These are phyloP conservation scores for Cocos nucifera DNA, from an alignment of 176 grass and related monocot genomes.

Conservation along the genomic window DNA sequence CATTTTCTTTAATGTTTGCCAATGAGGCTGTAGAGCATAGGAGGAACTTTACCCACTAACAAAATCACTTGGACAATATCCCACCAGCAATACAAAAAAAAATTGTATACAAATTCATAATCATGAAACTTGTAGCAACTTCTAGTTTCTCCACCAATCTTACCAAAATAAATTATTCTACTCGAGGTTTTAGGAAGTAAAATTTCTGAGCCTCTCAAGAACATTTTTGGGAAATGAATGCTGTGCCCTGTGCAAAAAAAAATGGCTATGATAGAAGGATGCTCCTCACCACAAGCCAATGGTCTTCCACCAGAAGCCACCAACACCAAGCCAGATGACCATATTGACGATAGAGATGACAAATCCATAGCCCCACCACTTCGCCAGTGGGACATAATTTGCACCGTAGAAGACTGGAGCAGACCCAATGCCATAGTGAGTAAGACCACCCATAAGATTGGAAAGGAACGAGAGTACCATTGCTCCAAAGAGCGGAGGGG, in stretches of 20 bases:
- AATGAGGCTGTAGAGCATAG: no score
- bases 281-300: slow-evolving; percentile 84
- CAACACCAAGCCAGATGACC: slow-evolving; percentile 76
- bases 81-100: not conserved
- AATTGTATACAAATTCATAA: slow-evolving; percentile 1
- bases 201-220: not conserved
- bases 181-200: not conserved
- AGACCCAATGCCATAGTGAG: slow-evolving; percentile 88
- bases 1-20: no score
- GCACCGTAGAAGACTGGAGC: slow-evolving; percentile 89
- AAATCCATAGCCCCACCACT: slow-evolving; percentile 96
- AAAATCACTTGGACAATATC: not conserved
- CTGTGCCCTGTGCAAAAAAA: not conserved
- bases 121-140: not conserved
- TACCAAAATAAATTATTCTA: no score
- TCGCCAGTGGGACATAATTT: slow-evolving; percentile 66
- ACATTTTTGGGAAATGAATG: not conserved
- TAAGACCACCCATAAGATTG: slow-evolving; percentile 90
- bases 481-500: slow-evolving; percentile 67
- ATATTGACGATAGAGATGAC: slow-evolving; percentile 78
- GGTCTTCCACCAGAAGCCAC: slow-evolving; percentile 96
- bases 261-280: not conserved
- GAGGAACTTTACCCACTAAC: no score
- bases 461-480: slow-evolving; percentile 91
- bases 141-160: not conserved